Percentiles rank a stretch among this genome's conserved stretches.
Evolutionary conservation across 805 yeast genomes (phyloP).

Genomic region (Clavispora fructus): DNA sequence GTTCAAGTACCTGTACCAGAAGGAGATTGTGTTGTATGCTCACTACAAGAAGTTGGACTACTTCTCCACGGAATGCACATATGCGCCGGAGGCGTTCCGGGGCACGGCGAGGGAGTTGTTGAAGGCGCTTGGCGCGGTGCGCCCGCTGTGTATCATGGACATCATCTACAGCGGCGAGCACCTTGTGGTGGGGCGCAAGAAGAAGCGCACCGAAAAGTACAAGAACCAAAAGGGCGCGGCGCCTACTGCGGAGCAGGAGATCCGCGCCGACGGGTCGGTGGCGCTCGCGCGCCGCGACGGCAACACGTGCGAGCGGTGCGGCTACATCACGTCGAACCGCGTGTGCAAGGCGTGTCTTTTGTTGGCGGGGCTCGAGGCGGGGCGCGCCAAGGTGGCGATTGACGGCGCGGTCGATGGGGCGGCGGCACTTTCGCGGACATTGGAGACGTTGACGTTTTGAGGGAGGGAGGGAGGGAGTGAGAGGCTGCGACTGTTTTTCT

Average conservation of each 20-base stretch:
- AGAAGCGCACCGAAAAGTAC: constrained; percentile 34
- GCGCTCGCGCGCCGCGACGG: constrained; percentile 50
- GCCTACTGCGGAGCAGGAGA: constrained; percentile 39
- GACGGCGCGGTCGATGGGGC: constrained; percentile 62
- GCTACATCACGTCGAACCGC: constrained; percentile 81
- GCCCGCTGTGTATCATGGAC: constrained; percentile 92
- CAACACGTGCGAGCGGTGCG: constrained; percentile 80
- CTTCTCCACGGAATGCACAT: constrained; percentile 94
- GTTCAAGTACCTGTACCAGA: constrained; percentile 90
- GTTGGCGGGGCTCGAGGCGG: constrained; percentile 75
- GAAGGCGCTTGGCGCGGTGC: constrained; percentile 81
- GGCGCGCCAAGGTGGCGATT: constrained; percentile 59
- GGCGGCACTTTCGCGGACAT: constrained; percentile 53
- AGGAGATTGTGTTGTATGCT: constrained; percentile 95
- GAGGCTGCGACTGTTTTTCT: too few relatives aligned
- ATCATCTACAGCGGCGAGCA: constrained; percentile 92
- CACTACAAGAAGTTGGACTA: constrained; percentile 93
- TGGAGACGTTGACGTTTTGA: constrained; percentile 64
- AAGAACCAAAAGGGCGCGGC: constrained; percentile 20
- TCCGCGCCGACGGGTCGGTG: constrained; percentile 60
- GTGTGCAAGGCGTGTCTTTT: constrained; percentile 92
- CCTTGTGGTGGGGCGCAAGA: constrained; percentile 58
- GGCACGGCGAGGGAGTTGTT: constrained; percentile 94
- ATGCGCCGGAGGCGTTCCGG: constrained; percentile 97
- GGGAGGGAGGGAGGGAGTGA: too few relatives aligned